Percentiles rank a stretch among this genome's conserved stretches.
Conservation (phyloP, 129 eudicot genomes). For the Tagetes erecta region DNA sequence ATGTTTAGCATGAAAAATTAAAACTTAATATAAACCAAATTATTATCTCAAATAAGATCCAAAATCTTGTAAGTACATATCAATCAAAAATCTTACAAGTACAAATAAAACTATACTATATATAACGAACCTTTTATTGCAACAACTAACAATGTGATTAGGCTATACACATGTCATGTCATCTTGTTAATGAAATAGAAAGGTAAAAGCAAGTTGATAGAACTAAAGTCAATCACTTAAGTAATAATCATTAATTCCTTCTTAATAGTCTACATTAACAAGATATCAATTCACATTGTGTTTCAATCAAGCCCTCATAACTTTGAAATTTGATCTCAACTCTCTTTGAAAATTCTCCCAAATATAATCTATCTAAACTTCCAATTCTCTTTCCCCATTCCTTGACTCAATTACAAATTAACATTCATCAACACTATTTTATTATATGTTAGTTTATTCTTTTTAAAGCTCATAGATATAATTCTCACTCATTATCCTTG, state of each 20-base stretch:
- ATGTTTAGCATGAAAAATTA: no score
- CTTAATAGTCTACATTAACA: background rate
- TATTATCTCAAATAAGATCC: background rate
- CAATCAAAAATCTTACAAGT: background rate
- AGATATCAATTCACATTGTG: background rate
- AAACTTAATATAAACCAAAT: background rate
- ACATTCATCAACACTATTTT: background rate
- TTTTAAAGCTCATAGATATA: conserved; percentile 75
- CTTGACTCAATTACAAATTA: background rate
- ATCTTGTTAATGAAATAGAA: background rate
- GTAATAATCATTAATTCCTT: background rate
- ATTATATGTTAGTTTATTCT: conserved; percentile 26
- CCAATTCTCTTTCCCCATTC: background rate
- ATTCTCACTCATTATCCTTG: conserved; percentile 96
- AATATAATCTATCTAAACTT: background rate
- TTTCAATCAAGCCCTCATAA: no score
- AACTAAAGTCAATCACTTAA: conserved; percentile 14
- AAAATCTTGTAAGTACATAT: no score
- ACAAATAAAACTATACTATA: background rate
- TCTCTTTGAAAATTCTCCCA: background rate
- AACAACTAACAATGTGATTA: background rate
- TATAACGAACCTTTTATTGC: background rate
- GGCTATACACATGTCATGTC: background rate
- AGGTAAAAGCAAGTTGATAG: conserved; percentile 3
- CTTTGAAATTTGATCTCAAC: background rate